A percentile compares a stretch with the other conserved stretches of the same genome.
phyloP scores from a whole-genome alignment of 805 yeast genomes.

The Maudiozyma bulderi region DNA sequence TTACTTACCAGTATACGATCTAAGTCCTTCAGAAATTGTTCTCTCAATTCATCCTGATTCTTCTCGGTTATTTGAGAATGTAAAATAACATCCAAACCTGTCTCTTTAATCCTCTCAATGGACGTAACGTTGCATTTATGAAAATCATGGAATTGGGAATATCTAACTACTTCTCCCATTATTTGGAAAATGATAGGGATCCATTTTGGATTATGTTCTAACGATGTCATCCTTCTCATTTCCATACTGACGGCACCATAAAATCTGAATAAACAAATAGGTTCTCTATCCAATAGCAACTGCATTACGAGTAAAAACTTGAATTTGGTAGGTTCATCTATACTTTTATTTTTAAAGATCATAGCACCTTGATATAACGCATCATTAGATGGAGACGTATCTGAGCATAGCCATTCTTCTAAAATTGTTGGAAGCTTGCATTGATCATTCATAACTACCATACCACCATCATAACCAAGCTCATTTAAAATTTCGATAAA shows the following conservation, averaged over 20 bases:
- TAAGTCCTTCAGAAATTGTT: neutral
- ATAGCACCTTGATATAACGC: conserved; percentile 30
- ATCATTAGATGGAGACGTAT: conserved; percentile 24
- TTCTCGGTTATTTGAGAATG: conserved; percentile 5
- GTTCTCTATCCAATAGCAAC: conserved; percentile 25
- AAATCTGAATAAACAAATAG: conserved; percentile 26
- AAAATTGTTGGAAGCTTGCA: conserved; percentile 32
- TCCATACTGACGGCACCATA: conserved; percentile 25
- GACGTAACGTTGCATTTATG: conserved; percentile 15
- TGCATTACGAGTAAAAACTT: conserved; percentile 28
- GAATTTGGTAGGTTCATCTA: conserved; percentile 30
- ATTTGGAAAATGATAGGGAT: conserved; percentile 29
- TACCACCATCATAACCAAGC: conserved; percentile 30
- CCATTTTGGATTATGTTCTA: conserved; percentile 25
- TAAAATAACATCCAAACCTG: conserved; percentile 11
- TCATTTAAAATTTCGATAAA: conserved; percentile 26
- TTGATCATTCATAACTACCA: conserved; percentile 25
- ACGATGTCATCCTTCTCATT: conserved; percentile 26
- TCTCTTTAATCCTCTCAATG: conserved; percentile 15
- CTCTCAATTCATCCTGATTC: conserved; percentile 3
- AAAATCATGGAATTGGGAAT: conserved; percentile 24
- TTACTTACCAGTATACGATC: neutral
- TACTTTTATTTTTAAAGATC: conserved; percentile 25
- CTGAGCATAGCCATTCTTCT: conserved; percentile 27
- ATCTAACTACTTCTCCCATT: conserved; percentile 21